Percentiles rank a stretch among this genome's conserved stretches.
Evolutionary conservation across 2,329 filamentous ascomycete genomes (phyloP).

Genomic region (Talaromyces sp.): DNA sequence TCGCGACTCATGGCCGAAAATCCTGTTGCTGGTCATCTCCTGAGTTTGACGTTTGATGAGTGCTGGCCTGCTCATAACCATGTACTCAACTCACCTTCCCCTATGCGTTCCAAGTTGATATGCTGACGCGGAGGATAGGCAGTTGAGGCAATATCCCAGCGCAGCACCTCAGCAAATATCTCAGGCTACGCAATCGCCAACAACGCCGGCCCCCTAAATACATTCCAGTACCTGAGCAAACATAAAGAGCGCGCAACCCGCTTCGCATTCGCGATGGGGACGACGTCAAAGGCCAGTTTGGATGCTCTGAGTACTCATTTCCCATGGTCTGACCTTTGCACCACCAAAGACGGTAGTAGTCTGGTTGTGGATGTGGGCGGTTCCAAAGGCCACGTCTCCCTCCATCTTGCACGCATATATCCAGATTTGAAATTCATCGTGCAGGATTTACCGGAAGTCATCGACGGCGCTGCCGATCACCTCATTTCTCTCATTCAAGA

Average conservation of each 20-base stretch:
- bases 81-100: background rate
- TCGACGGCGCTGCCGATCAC: conserved; percentile 3
- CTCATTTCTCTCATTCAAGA: background rate
- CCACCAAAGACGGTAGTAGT: background rate
- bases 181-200: conserved; percentile 17
- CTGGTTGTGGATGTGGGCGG: conserved; percentile 42
- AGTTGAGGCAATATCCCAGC: conserved; percentile 14
- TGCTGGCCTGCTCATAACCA: conserved; percentile 18
- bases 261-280: conserved; percentile 17
- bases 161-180: conserved; percentile 9
- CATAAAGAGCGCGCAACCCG: conserved; percentile 12
- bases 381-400: conserved; percentile 54
- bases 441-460: conserved; percentile 43
- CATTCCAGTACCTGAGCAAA: conserved; percentile 12
- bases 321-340: conserved; percentile 1
- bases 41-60: conserved; percentile 17
- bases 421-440: conserved; percentile 54
- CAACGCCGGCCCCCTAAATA: conserved; percentile 11
- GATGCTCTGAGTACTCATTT: conserved; percentile 11
- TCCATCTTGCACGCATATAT: conserved; percentile 53
- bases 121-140: background rate
- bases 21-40: conserved; percentile 2
- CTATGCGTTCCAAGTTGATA: background rate
- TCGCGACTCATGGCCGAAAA: conserved; percentile 15
- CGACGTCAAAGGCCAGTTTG: conserved; percentile 13